Conservation (phyloP, 306 rosid species). For the Albizia julibrissin region DNA sequence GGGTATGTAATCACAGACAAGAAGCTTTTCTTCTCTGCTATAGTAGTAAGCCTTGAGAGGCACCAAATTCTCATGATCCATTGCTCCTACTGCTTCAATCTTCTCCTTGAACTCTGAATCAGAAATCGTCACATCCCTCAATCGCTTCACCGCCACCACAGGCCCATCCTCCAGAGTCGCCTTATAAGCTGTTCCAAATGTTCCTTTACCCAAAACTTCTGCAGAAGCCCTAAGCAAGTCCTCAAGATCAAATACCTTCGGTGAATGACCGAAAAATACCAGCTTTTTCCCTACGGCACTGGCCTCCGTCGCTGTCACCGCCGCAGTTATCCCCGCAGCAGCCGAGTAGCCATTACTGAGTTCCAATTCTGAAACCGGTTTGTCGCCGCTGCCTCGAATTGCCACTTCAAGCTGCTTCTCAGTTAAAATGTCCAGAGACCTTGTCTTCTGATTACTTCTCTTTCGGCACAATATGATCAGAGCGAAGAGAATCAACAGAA, state of each 20-base stretch:
- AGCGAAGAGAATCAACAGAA: constrained; percentile 39
- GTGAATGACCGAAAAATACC: constrained; percentile 56
- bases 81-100: constrained; percentile 57
- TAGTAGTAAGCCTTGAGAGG: constrained; percentile 72
- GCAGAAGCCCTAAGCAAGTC: constrained; percentile 76
- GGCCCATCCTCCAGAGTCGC: constrained; percentile 68
- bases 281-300: constrained; percentile 41
- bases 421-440: constrained; percentile 44
- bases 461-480: constrained; percentile 49
- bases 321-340: constrained; percentile 11
- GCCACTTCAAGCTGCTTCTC: constrained; percentile 42
- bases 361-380: constrained; percentile 39
- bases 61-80: constrained; percentile 67
- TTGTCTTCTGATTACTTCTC: constrained; percentile 48
- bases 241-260: constrained; percentile 58
- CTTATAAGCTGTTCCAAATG: constrained; percentile 72
- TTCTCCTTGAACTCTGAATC: constrained; percentile 68
- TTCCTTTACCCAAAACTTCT: constrained; percentile 74
- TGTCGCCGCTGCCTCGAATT: constrained; percentile 30
- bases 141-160: constrained; percentile 63
- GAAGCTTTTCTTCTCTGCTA: constrained; percentile 69
- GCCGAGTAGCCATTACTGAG: constrained; percentile 31
- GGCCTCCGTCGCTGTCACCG: constrained; percentile 30
- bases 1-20: constrained; percentile 68
- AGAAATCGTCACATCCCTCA: constrained; percentile 62